Evolutionary conservation across 306 rosid species (phyloP).

Genomic region (Citrullus colocynthis): DNA sequence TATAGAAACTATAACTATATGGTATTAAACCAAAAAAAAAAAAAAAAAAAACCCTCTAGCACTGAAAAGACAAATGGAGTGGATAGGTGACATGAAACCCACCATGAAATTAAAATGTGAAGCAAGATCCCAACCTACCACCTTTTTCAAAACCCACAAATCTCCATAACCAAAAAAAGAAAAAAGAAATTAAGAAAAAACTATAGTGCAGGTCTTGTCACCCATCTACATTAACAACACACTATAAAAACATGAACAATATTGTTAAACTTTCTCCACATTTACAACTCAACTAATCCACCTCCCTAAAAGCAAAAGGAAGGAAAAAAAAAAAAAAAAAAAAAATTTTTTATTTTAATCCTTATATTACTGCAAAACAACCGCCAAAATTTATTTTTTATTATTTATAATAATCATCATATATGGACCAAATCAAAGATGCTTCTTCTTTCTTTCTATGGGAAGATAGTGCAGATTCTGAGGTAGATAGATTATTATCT

Average conservation of each 20-base stretch:
- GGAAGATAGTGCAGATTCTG: slow-evolving; percentile 1
- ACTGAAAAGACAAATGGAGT: slow-evolving; percentile 14
- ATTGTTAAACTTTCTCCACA: background rate
- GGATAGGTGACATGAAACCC: slow-evolving; percentile 30
- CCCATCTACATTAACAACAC: background rate
- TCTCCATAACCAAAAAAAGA: background rate
- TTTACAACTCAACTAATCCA: slow-evolving; percentile 4
- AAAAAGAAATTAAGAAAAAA: too few relatives aligned
- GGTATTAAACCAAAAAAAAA: too few relatives aligned
- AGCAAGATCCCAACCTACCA: slow-evolving; percentile 32
- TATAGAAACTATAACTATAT: too few relatives aligned
- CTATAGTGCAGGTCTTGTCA: background rate
- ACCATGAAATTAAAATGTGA: slow-evolving; percentile 26
- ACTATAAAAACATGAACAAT: background rate
- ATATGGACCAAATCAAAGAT: background rate
- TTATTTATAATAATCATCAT: background rate
- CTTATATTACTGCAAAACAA: background rate
- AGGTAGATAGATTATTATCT: background rate
- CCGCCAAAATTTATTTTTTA: background rate
- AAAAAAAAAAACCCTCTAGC: background rate
- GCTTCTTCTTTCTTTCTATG: background rate
- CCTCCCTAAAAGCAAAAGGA: background rate
- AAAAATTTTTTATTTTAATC: background rate
- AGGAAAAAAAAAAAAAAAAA: background rate
- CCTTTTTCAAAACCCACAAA: background rate